These are phyloP conservation scores for Themeda triandra DNA, from an alignment of 176 grass and related monocot genomes.

Conservation along the genomic window DNA sequence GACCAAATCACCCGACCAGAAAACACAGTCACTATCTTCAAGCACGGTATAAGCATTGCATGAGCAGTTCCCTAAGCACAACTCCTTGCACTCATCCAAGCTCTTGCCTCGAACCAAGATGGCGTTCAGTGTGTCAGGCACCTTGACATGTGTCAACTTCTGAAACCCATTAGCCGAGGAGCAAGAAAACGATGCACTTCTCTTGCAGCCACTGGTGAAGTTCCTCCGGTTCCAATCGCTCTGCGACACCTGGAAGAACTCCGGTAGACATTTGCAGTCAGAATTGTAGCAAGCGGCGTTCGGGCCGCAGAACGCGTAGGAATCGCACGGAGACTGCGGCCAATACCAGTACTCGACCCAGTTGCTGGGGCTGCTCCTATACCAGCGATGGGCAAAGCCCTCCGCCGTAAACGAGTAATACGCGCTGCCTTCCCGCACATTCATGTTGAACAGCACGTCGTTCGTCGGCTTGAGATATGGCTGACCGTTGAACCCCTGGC, in stretches of 20 bases:
- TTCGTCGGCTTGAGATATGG: conserved; percentile 10
- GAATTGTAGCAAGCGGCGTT: conserved; percentile 22
- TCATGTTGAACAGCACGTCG: conserved; percentile 8
- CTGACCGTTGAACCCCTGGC: neutral
- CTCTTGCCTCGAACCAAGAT: conserved; percentile 7
- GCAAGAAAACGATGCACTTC: conserved; percentile 32
- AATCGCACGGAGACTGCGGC: conserved; percentile 35
- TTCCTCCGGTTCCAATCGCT: conserved; percentile 35
- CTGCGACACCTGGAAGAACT: conserved; percentile 32
- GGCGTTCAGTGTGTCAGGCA: conserved; percentile 45
- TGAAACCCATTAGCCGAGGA: conserved; percentile 20
- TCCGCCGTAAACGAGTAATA: conserved; percentile 31
- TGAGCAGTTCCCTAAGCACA: conserved; percentile 49
- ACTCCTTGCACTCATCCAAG: conserved; percentile 28
- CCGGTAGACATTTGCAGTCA: conserved; percentile 34
- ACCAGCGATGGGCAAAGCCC: neutral
- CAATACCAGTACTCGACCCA: conserved; percentile 26
- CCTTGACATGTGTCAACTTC: conserved; percentile 3
- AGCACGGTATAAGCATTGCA: conserved; percentile 31
- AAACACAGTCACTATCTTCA: conserved; percentile 20
- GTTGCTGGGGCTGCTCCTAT: neutral
- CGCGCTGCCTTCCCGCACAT: neutral
- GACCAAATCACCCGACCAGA: conserved; percentile 32
- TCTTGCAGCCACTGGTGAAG: conserved; percentile 30
- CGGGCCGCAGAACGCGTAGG: conserved; percentile 32